Base-by-base conservation (phyloP, 192 early-diverging fungal species). In the Thamnidium elegans region DNA sequence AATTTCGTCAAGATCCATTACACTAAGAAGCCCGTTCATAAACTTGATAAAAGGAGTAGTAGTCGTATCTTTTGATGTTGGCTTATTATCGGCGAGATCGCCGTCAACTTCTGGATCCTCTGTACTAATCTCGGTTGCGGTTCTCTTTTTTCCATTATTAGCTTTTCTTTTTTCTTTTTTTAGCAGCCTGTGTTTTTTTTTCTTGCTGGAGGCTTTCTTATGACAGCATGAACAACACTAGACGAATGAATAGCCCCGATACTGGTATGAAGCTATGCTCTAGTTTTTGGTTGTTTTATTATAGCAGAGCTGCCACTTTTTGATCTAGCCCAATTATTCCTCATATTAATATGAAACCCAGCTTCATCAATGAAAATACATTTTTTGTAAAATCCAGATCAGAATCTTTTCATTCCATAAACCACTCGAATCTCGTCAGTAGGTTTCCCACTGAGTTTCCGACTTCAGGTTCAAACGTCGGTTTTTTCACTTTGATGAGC, bases 351-450 rank as follows among this genome's bases (percentile, higher is more conserved):
- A 36, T 46, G 45, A n/a, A 46, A n/a, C 50, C 30, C 32, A 7
- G 59, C n/a, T 45, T 68, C 67, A 46, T 68, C 58, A 31, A 68
- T 21, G 32, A 68, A 68, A 26, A 68, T 52, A 61, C 67, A 68
- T 9, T 68, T 68, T 10, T 20, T 68, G n/a, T n/a, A n/a, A n/a
- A n/a, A n/a, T n/a, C n/a, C n/a, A n/a, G n/a, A n/a, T n/a, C n/a
- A n/a, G n/a, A n/a, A n/a, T n/a, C n/a, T n/a, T n/a, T n/a, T n/a
- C n/a, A n/a, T n/a, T n/a, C n/a, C n/a, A n/a, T n/a, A n/a, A n/a
- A n/a, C n/a, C n/a, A n/a, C n/a, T n/a, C n/a, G n/a, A n/a, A n/a
- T n/a, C n/a, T n/a, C n/a, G n/a, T n/a, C n/a, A n/a, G n/a, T n/a
- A n/a, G n/a, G n/a, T n/a, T n/a, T n/a, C n/a, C n/a, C n/a, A n/a